phyloP scores from a whole-genome alignment of 805 yeast genomes.

The Starmerella floricola region DNA sequence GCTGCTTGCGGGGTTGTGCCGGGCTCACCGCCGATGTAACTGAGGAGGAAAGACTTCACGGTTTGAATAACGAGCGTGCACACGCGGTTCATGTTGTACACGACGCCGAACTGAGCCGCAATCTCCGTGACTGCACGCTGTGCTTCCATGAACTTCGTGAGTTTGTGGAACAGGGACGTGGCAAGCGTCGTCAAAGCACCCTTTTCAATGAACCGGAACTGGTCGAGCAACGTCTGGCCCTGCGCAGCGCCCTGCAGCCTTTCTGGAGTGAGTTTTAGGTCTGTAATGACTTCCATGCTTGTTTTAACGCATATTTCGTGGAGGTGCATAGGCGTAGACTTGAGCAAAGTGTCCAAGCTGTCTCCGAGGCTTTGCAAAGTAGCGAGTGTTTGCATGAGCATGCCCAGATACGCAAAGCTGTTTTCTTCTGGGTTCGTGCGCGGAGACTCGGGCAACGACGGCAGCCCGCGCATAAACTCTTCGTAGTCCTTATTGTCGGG shows the following conservation, averaged over 20 bases:
- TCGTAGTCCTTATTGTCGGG: constrained; percentile 8
- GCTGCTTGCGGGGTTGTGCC: neutral
- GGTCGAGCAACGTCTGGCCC: constrained; percentile 16
- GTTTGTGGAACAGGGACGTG: constrained; percentile 53
- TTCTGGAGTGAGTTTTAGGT: constrained; percentile 14
- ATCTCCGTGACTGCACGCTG: constrained; percentile 57
- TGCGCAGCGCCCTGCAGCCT: neutral
- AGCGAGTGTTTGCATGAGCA: constrained; percentile 44
- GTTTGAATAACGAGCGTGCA: constrained; percentile 38
- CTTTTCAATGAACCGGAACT: constrained; percentile 15
- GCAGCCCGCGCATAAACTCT: constrained; percentile 12
- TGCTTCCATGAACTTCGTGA: constrained; percentile 52
- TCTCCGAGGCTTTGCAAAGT: constrained; percentile 31
- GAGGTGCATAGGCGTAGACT: constrained; percentile 5
- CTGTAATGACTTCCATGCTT: constrained; percentile 9
- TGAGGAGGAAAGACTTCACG: constrained; percentile 21
- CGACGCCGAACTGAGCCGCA: constrained; percentile 22
- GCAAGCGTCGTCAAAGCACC: constrained; percentile 56
- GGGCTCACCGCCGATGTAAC: constrained; percentile 17
- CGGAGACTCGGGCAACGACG: constrained; percentile 9
- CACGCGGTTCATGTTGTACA: constrained; percentile 33
- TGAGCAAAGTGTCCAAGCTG: constrained; percentile 7
- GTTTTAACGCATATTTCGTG: neutral
- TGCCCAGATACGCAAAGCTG: constrained; percentile 44
- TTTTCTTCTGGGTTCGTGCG: constrained; percentile 27